phyloP scores from a whole-genome alignment of 176 grass and related monocot species.

The Musa itinerans region DNA sequence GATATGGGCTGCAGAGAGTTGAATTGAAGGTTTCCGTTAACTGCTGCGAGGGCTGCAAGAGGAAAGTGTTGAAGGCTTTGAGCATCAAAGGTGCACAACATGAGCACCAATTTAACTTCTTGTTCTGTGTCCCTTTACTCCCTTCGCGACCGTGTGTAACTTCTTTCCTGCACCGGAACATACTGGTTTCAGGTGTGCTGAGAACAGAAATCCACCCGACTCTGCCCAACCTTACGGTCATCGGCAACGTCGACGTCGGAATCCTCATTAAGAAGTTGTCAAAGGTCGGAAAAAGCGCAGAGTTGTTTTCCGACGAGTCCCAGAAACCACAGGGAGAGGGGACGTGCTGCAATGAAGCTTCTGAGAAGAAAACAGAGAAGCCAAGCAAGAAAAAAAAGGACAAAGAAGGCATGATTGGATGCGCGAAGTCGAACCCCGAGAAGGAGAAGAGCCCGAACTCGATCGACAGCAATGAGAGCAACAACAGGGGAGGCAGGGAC shows the following conservation, averaged over 20 bases:
- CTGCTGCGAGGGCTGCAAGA: slow-evolving; percentile 91
- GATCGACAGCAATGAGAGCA: background rate
- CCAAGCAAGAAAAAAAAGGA: slow-evolving; percentile 23
- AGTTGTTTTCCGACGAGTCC: slow-evolving; percentile 21
- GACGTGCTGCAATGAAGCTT: background rate
- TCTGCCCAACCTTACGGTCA: slow-evolving; percentile 60
- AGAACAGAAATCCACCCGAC: slow-evolving; percentile 70
- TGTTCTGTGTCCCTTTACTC: too few species aligned
- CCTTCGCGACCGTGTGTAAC: background rate
- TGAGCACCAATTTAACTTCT: too few species aligned
- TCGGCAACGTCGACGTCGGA: slow-evolving; percentile 55
- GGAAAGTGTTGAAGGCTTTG: slow-evolving; percentile 81
- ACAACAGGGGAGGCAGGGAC: background rate
- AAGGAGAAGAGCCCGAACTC: background rate
- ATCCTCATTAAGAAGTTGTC: slow-evolving; percentile 62
- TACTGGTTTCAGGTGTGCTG: slow-evolving; percentile 53
- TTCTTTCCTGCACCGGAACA: background rate
- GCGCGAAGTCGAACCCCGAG: background rate
- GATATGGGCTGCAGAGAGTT: slow-evolving; percentile 49
- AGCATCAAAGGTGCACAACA: slow-evolving; percentile 47
- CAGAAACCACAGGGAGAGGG: slow-evolving; percentile 19
- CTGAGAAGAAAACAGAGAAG: slow-evolving; percentile 22
- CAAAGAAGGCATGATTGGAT: background rate
- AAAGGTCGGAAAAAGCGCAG: slow-evolving; percentile 63
- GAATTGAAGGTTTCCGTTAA: slow-evolving; percentile 87